Conservation (phyloP, 768 basidiomycete genomes). For the Botryobasidium botryosum region DNA sequence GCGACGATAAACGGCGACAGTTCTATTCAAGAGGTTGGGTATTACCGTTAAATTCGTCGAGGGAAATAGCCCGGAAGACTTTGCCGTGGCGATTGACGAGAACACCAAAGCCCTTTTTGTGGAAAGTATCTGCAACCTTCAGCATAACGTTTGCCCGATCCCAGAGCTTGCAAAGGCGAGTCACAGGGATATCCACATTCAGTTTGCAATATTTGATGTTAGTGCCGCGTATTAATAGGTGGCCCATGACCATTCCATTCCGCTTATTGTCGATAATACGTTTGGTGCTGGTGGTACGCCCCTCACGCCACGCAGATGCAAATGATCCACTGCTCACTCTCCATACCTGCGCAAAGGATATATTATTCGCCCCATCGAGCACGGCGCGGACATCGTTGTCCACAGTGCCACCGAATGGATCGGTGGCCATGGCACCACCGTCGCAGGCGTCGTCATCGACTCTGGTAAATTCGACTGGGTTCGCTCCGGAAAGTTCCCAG, state of each 20-base stretch:
- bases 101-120: conserved; percentile 56
- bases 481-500: conserved; percentile 48
- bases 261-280: conserved; percentile 67
- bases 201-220: not conserved
- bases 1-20: conserved; percentile 18
- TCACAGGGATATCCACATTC: not conserved
- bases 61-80: conserved; percentile 35
- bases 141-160: conserved; percentile 47
- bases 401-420: conserved; percentile 79
- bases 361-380: conserved; percentile 47
- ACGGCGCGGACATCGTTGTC: conserved; percentile 66
- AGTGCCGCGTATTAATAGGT: conserved; percentile 23
- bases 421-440: conserved; percentile 40
- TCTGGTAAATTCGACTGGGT: conserved; percentile 67
- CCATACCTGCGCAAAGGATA: too few species aligned
- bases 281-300: conserved; percentile 59
- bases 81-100: conserved; percentile 52
- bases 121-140: conserved; percentile 68
- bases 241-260: conserved; percentile 54
- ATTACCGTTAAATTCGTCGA: conserved; percentile 49
- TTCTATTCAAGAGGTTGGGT: conserved; percentile 49
- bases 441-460: conserved; percentile 60
- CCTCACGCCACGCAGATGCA: too few species aligned
- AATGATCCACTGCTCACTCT: too few species aligned
- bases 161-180: conserved; percentile 47